phyloP scores from a whole-genome alignment of 2,329 filamentous ascomycete species.

The Neurospora sp. region DNA sequence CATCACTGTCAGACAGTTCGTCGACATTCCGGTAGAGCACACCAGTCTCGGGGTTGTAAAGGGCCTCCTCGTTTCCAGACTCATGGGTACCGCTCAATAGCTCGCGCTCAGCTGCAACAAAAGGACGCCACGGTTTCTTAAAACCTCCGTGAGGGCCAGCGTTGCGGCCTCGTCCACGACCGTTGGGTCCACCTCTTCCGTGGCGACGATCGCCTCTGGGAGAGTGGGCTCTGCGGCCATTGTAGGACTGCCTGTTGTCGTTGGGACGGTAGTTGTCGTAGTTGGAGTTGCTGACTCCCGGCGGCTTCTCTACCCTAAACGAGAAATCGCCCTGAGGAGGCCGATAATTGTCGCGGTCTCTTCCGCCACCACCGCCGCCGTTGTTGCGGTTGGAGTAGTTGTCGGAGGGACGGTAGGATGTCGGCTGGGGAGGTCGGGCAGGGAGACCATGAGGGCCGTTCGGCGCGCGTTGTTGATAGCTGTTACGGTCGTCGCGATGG shows the following conservation, averaged over 20 bases:
- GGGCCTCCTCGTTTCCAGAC: slow-evolving; percentile 33
- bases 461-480: background rate
- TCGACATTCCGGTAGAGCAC: slow-evolving; percentile 46
- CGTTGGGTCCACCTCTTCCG: background rate
- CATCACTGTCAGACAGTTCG: slow-evolving; percentile 53
- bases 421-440: slow-evolving; percentile 3
- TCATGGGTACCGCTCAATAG: slow-evolving; percentile 36
- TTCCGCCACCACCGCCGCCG: background rate
- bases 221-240: slow-evolving; percentile 4
- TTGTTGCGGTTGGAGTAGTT: slow-evolving; percentile 5
- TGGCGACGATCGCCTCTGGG: slow-evolving; percentile 1
- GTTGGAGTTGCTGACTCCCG: slow-evolving; percentile 32
- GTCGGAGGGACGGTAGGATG: slow-evolving; percentile 7
- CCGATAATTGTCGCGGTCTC: slow-evolving; percentile 17
- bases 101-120: slow-evolving; percentile 37
- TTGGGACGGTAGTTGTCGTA: slow-evolving; percentile 25
- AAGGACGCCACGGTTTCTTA: slow-evolving; percentile 16
- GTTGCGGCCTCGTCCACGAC: background rate
- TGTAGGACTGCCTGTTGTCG: slow-evolving; percentile 8
- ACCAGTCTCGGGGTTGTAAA: slow-evolving; percentile 34
- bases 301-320: slow-evolving; percentile 43
- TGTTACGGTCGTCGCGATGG: slow-evolving; percentile 9
- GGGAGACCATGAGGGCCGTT: slow-evolving; percentile 6
- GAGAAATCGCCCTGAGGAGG: slow-evolving; percentile 43
- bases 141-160: background rate